Evolutionary conservation across 2,329 filamentous ascomycete species (phyloP).

Genomic region (Pochonia chlamydosporia): DNA sequence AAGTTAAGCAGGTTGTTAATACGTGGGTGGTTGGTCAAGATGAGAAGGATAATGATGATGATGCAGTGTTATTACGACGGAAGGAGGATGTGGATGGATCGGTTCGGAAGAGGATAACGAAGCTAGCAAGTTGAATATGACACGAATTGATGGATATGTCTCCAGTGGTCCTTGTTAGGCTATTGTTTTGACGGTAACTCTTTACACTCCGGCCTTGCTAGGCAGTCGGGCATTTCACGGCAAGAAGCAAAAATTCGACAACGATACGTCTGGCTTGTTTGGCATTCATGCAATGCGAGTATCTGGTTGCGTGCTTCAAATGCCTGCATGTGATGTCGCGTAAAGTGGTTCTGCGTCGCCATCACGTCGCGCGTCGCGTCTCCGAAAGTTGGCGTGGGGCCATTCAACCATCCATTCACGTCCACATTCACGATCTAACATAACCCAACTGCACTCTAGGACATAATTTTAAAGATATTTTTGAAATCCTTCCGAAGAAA

Average conservation of each 20-base stretch:
- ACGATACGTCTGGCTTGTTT: too few species aligned
- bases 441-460: too few species aligned
- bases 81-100: slow-evolving; percentile 14
- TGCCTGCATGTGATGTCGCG: slow-evolving; percentile 10
- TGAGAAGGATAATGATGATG: slow-evolving; percentile 17
- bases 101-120: slow-evolving; percentile 21
- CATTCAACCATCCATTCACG: neutral
- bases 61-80: slow-evolving; percentile 18
- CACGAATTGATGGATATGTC: too few species aligned
- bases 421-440: neutral
- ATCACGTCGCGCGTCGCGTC: slow-evolving; percentile 11
- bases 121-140: slow-evolving; percentile 3
- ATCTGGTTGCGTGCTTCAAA: neutral
- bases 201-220: too few species aligned
- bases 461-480: too few species aligned
- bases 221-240: too few species aligned
- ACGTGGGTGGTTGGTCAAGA: slow-evolving; percentile 60
- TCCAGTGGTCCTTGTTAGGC: too few species aligned
- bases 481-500: too few species aligned
- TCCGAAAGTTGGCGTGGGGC: slow-evolving; percentile 1
- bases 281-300: neutral
- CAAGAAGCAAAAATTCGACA: too few species aligned
- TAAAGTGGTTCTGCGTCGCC: slow-evolving; percentile 5
- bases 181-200: too few species aligned
- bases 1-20: slow-evolving; percentile 63